Evolutionary conservation across 2,329 filamentous ascomycete genomes (phyloP), one percentile per base, ranked within the genome.

Genomic region (Clarireedia paspali): DNA sequence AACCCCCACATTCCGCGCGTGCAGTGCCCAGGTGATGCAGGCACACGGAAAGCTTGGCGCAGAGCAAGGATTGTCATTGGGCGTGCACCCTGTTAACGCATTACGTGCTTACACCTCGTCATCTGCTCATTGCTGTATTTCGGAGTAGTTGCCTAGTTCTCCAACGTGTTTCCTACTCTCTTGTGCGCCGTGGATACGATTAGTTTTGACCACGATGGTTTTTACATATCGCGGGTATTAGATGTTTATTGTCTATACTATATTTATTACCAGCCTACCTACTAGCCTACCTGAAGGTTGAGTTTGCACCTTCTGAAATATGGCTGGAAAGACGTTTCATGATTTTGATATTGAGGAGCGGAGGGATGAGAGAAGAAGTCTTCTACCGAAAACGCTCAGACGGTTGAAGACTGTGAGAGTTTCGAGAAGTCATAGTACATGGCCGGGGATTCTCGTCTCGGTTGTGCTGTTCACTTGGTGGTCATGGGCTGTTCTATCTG

Each of bases 381-480:
- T 56, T 38, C 47, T 56, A 30, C 53, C 53, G 6, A 56, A 26
- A 45, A 24, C 20, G 3, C 14, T 50, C n/a, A 34, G 23, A 34
- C 47, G 39, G 7, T 12, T 40, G 14, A 27, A n/a, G 23, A 47
- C 14, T 20, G n/a, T 27, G 3, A 56, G 30, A 27, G 27, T 52
- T 36, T 38, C 23, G 12, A 39, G 24, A 14, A 24, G 30, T 27
- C 39, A 20, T 50, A n/a, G 26, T 12, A 27, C 23, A 23, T 56
- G 47, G 53, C 53, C 47, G 15, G 47, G 57, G 10, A 24, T 52
- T 39, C 44, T 48, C 15, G 26, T 57, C 50, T 54, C 49, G 20
- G 20, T 38, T 36, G 17, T 57, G 30, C 27, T 57, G 23, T 53
- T 59, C 26, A 24, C 46, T 24, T 59, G 57, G 53, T 57, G 54